Percentiles rank a stretch among this genome's conserved stretches.
Conservation (phyloP, 192 early-diverging fungal genomes). For the Rhizoclosmatium sp. region DNA sequence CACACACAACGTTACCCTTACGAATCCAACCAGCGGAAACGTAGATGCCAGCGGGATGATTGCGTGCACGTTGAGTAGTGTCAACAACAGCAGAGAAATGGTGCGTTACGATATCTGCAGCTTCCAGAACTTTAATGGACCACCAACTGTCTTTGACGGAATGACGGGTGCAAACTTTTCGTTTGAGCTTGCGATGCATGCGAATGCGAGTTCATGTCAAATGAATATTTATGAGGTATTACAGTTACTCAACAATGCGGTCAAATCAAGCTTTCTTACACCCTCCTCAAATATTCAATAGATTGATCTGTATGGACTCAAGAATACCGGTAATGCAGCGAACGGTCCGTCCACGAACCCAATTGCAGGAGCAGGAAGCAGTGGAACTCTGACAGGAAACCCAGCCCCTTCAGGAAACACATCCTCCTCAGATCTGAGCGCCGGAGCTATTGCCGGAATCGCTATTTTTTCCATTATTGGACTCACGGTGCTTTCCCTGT, state of each 20-base stretch:
- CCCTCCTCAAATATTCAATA: no score
- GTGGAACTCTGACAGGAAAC: not conserved
- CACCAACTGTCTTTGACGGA: not conserved
- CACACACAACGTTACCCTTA: not conserved
- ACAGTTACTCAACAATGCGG: no score
- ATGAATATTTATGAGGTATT: slow-evolving; percentile 20
- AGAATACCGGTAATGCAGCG: no score
- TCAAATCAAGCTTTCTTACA: no score
- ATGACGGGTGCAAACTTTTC: slow-evolving; percentile 3
- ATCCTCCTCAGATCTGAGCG: not conserved
- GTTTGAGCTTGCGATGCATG: not conserved
- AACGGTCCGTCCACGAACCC: not conserved
- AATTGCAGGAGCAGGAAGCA: slow-evolving; percentile 5
- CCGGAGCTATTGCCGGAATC: slow-evolving; percentile 12
- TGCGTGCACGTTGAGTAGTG: not conserved
- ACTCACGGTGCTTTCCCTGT: not conserved
- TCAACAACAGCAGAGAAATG: not conserved
- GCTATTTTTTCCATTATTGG: not conserved
- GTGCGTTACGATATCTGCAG: slow-evolving; percentile 11
- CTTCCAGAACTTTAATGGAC: not conserved
- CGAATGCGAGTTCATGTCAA: not conserved
- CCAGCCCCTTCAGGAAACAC: no score
- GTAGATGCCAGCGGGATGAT: not conserved
- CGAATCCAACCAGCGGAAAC: not conserved
- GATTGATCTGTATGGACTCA: no score